phyloP scores from a whole-genome alignment of 495 filamentous ascomycete species.

The Xylaria palmicola region DNA sequence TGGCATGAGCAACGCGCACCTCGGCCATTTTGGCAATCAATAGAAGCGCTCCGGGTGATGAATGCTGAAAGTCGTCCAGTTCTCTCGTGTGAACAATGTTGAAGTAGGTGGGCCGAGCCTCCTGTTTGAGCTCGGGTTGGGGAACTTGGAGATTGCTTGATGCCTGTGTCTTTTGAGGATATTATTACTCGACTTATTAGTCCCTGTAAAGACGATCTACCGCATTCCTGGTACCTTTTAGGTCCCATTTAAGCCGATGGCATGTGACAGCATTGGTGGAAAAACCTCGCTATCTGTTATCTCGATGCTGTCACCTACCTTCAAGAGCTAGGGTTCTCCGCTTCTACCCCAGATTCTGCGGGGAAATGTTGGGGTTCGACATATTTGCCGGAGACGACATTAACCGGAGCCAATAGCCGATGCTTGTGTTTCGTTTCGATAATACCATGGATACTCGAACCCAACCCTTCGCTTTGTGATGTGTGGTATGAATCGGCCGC shows the following conservation, averaged over 20 bases:
- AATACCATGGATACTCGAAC: neutral
- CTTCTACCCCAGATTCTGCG: slow-evolving; percentile 5
- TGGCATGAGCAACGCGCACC: slow-evolving; percentile 11
- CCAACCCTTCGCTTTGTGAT: no score
- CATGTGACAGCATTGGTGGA: slow-evolving; percentile 1
- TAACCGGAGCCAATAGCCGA: slow-evolving; percentile 4
- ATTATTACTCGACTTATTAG: neutral
- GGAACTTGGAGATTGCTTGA: slow-evolving; percentile 5
- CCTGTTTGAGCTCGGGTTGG: neutral
- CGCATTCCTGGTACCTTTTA: neutral
- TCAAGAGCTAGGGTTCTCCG: neutral
- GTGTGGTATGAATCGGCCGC: no score
- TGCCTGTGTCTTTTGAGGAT: neutral
- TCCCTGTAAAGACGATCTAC: neutral
- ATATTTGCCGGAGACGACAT: slow-evolving; percentile 4
- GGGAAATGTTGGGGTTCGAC: slow-evolving; percentile 4
- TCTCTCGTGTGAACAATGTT: no score
- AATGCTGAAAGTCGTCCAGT: no score
- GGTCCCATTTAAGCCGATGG: neutral
- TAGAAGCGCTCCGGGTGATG: no score
- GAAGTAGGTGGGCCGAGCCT: no score
- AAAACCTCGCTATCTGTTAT: neutral
- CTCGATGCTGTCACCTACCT: neutral
- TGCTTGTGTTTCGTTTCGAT: no score
- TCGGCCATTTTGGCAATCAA: slow-evolving; percentile 20